phyloP scores from a whole-genome alignment of 345 rosid genomes.

The Dipteronia sinensis region DNA sequence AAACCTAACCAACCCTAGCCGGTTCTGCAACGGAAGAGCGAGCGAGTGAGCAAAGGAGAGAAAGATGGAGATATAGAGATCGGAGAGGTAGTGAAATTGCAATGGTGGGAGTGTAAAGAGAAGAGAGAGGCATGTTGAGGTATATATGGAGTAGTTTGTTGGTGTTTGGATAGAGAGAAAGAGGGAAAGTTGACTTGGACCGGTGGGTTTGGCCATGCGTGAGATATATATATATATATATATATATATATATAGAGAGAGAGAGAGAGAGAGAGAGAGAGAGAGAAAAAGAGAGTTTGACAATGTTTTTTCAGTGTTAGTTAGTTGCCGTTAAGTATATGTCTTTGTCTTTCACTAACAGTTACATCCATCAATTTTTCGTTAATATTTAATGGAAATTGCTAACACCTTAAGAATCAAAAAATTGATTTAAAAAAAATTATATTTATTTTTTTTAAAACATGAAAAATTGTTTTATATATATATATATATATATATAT shows the following conservation, averaged over 20 bases:
- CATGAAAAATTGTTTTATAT: too few species aligned
- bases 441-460: too few species aligned
- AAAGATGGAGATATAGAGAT: neutral
- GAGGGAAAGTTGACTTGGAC: constrained; percentile 48
- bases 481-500: too few species aligned
- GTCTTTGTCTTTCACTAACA: constrained; percentile 22
- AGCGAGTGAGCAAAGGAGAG: neutral
- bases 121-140: neutral
- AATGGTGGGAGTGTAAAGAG: neutral
- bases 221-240: neutral
- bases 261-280: too few species aligned
- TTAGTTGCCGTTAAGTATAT: constrained; percentile 40
- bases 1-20: neutral
- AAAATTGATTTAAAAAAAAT: too few species aligned
- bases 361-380: neutral
- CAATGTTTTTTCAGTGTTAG: constrained; percentile 4
- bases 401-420: too few species aligned
- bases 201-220: constrained; percentile 51
- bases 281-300: neutral
- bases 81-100: neutral
- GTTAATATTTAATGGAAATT: neutral
- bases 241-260: too few species aligned
- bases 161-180: neutral
- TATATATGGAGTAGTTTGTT: constrained; percentile 3
- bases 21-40: neutral